These are phyloP conservation scores for Boletus huronensis DNA, from an alignment of 768 basidiomycete species.

Conservation along the genomic window DNA sequence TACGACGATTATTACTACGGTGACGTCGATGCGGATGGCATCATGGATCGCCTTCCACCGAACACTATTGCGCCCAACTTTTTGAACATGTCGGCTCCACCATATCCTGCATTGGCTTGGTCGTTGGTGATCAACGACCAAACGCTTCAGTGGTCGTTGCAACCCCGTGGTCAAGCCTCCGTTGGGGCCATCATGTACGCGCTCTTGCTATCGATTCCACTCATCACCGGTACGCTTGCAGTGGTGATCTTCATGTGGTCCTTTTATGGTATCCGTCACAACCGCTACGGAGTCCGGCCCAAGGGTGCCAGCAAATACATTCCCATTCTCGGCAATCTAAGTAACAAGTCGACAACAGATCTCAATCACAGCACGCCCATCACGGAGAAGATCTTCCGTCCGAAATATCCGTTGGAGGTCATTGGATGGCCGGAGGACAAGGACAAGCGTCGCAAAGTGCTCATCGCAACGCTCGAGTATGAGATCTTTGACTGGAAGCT, in stretches of 20 bases:
- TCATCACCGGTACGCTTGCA: constrained; percentile 80
- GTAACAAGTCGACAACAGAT: constrained; percentile 66
- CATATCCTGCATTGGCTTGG: constrained; percentile 86
- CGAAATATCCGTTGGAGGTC: constrained; percentile 62
- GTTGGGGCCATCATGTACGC: constrained; percentile 88
- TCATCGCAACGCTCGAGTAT: constrained; percentile 92
- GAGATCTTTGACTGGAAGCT: constrained; percentile 97
- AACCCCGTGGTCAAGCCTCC: constrained; percentile 77
- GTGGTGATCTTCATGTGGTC: constrained; percentile 90
- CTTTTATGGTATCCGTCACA: constrained; percentile 95
- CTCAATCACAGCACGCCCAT: constrained; percentile 60
- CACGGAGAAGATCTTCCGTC: constrained; percentile 68
- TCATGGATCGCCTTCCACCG: constrained; percentile 88
- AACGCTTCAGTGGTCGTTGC: constrained; percentile 69
- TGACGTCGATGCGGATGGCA: constrained; percentile 81
- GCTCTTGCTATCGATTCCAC: constrained; percentile 73
- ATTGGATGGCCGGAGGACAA: constrained; percentile 98
- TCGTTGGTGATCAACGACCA: constrained; percentile 75
- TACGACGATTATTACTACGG: constrained; percentile 94
- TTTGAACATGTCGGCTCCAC: constrained; percentile 89
- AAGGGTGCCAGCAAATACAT: constrained; percentile 76
- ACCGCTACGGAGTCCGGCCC: constrained; percentile 81
- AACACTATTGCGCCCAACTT: constrained; percentile 84
- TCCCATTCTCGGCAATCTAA: constrained; percentile 72
- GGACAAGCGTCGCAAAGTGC: constrained; percentile 84